phyloP scores from a whole-genome alignment of 2,329 filamentous ascomycete species.

The Sclerotinia nivalis region DNA sequence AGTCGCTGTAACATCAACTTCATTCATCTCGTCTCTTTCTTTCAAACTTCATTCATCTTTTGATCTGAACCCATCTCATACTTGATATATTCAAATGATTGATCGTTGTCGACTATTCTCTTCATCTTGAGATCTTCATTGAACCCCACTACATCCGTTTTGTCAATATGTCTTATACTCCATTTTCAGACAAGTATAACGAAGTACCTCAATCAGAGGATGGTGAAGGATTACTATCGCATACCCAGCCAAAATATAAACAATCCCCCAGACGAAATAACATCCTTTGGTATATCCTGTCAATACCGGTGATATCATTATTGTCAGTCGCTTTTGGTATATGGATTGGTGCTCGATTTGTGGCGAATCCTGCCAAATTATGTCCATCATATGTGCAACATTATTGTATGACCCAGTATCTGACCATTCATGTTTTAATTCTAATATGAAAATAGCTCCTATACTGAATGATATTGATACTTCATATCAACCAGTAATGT shows the following conservation, averaged over 20 bases:
- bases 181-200: conserved; percentile 24
- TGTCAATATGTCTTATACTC: conserved; percentile 16
- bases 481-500: conserved; percentile 46
- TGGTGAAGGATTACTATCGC: conserved; percentile 19
- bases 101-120: neutral
- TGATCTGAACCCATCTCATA: neutral
- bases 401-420: conserved; percentile 24
- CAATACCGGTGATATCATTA: conserved; percentile 21
- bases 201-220: conserved; percentile 25
- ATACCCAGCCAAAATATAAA: conserved; percentile 5
- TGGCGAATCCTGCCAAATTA: conserved; percentile 23
- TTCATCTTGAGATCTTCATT: neutral
- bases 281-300: conserved; percentile 13
- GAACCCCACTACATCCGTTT: neutral
- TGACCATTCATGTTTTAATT: neutral
- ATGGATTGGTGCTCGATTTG: conserved; percentile 24
- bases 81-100: neutral
- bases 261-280: neutral
- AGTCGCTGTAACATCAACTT: conserved; percentile 17
- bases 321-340: conserved; percentile 21
- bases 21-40: neutral
- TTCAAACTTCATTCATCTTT: neutral
- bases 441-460: conserved; percentile 36
- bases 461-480: conserved; percentile 46
- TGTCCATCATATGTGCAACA: conserved; percentile 26